A percentile compares a stretch with the other conserved stretches of the same genome.
These are phyloP conservation scores for Zelonia costaricensis DNA, from an alignment of 208 protist genomes.

Conservation along the genomic window DNA sequence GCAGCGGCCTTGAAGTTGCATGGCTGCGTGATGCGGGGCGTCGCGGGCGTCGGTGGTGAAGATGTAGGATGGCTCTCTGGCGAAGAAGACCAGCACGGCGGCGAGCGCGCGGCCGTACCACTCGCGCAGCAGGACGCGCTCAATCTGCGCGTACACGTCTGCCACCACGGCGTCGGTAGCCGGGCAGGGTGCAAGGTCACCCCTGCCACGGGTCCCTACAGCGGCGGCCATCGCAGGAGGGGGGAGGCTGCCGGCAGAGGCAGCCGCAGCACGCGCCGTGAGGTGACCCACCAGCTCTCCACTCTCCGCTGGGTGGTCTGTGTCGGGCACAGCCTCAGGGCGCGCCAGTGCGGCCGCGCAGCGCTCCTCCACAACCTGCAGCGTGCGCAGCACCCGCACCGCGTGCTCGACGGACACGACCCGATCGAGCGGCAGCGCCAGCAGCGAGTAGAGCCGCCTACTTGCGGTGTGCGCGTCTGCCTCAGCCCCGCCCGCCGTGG, in stretches of 20 bases:
- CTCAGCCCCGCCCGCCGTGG: not conserved
- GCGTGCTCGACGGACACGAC: conserved; percentile 19
- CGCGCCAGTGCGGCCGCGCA: not conserved
- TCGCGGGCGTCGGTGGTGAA: conserved; percentile 8
- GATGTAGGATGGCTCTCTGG: conserved; percentile 11
- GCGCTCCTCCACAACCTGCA: conserved; percentile 17
- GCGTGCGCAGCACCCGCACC: conserved; percentile 24
- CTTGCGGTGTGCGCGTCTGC: too few relatives aligned
- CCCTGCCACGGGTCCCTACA: too few relatives aligned
- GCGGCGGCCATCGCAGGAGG: too few relatives aligned
- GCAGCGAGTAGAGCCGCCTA: not conserved
- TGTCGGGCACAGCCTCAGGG: not conserved
- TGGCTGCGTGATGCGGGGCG: conserved; percentile 8
- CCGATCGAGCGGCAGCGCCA: conserved; percentile 14
- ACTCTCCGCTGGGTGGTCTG: not conserved
- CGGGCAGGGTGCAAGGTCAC: too few relatives aligned
- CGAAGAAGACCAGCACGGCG: conserved; percentile 24
- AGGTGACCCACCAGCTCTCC: too few relatives aligned
- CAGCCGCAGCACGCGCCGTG: too few relatives aligned
- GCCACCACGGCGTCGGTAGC: not conserved
- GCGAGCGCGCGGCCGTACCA: conserved; percentile 27
- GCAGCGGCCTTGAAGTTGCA: too few relatives aligned
- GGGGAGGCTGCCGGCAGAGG: too few relatives aligned
- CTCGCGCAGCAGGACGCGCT: conserved; percentile 20
- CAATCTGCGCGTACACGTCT: conserved; percentile 15